Evolutionary conservation across 441 rosid species (phyloP), one percentile per base, ranked within the genome.

Genomic region (Gossypium gossypioides): DNA sequence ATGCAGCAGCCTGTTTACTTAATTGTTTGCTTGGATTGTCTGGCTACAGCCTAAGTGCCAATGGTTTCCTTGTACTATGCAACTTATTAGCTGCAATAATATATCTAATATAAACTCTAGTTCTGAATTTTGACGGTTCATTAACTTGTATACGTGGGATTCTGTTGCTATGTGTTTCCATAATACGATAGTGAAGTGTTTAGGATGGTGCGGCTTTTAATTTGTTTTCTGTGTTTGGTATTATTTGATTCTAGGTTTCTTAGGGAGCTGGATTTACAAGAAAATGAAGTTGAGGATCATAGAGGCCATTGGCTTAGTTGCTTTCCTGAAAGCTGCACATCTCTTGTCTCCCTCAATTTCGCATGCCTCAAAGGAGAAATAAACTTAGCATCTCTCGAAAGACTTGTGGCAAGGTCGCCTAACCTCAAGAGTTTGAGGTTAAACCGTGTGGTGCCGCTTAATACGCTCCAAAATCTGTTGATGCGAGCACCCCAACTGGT

Each of bases 321-420:
- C 82, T 91, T 93, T 74, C 92, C 96, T 6, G 97, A 93, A 10
- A 81, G 79, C 76, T 83, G 76, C 9, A 91, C 96, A 0, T 86
- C 90, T 58, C 93, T 93, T 18, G 91, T 83, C 22, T 87, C 96
- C 19, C 84, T 93, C 46, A 91, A 93, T 82, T 87, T 93, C 61
- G 91, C 98, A 16, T 93, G 98, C 83, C 91, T 93, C n/a, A 89
- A 86, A 80, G 97, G 96, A 62, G 95, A 91, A 37, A 86, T 89
- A 72, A 91, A 87, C 72, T 78, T 87, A 44, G 86, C 84, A 60
- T 92, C 91, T 9, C 83, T 93, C n/a, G 96, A 86, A 86, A 88
- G 96, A 72, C 91, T 93, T 22, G 93, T 93, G 10, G 91, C 93
- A 0, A 87, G 97, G 76, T 93, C 96, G 79, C 95, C 95, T 2